Base-by-base conservation (phyloP, 768 basidiomycete species). In the Candolleomyces efflorescens region DNA sequence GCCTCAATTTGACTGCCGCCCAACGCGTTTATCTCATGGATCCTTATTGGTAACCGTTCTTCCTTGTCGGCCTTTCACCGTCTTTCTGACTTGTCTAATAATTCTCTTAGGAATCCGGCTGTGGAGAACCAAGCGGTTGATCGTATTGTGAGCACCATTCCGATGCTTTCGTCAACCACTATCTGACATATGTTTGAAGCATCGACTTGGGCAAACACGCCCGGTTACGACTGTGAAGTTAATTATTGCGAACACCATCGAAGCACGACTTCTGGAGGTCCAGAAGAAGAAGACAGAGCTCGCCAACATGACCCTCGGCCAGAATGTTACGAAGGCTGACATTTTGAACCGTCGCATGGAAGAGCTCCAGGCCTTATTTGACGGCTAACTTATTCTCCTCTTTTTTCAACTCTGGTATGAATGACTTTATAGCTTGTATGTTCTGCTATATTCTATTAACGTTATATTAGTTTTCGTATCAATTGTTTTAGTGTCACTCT, bases 91-190 rank as follows among this genome's bases (percentile, higher is more conserved):
- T 61, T 7, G 27, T 53, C 38, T 38, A 24, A 53, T 41, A 45
- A 5, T 63, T 32, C 7, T 5, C 32, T 32, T 32, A 94, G 92
- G 94, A 97, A 97, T 65, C 94, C 94, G 15, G 94, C 94, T 18
- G 94, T 95, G 5, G 94, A 98, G 75, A 94, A 97, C 67, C 96
- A 98, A 73, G 96, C 95, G 18, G 92, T 98, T 26, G 97, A 99
- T 74, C 91, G 96, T 53, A 96, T 97, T 62, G 94, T 97, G 65
- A 71, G 90, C 79, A 9, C 13, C 53, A 22, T 61, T 23, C 43
- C 45, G 43, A 44, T 37, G 3, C 54, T 13, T 20, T 49, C 26
- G n/a, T 27, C 36, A 46, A 17, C 52, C 24, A 43, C 3, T 39
- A 41, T 39, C 55, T 55, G 56, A 45, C 27, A 54, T 27, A 47